Evolutionary conservation across 1,139 yeast species (phyloP), one percentile per base, ranked within the genome.

Genomic region (Zhuliangozyma parablackwelliae): DNA sequence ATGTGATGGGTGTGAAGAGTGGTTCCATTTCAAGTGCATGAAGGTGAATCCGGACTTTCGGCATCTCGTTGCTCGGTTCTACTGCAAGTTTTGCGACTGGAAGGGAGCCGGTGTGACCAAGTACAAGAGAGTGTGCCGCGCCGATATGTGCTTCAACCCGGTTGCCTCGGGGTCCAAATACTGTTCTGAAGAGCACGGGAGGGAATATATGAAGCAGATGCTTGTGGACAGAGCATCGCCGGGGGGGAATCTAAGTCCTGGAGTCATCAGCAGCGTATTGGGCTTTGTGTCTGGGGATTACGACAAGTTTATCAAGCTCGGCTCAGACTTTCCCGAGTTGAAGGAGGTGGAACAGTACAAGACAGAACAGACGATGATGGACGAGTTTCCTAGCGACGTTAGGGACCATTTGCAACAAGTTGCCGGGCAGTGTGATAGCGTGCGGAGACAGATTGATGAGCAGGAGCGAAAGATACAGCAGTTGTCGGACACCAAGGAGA

Each of bases 1-100:
- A 0, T 90, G 97, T 56, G 97, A 89, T 56, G 90, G 88, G 7
- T 90, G 97, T 60, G 96, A 89, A 53, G 96, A 87, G 46, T 90
- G 97, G 97, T 90, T 74, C 54, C 97, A 90, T 59, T 87, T 90
- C 56, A 68, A 65, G 34, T 90, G 97, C 53, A 77, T 89, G 71
- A 72, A 72, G 42, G 56, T 89, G 33, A 68, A 79, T 34, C 61
- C 59, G n/a, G 59, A 65, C 30, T 75, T 74, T 51, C 73, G 78
- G 38, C 67, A 71, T 32, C 63, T 89, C 38, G 80, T 89, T 7
- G 72, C 76, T 33, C 75, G 74, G 41, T 90, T 75, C 53, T 83
- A 67, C 51, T 90, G 97, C 53, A 84, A 85, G 11, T 78, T 79
- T 42, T 90, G 97, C 56, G 74, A 71, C 34, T 71, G 76, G 56